Base-by-base conservation (phyloP, 768 basidiomycete species). In the Russula vinacea region DNA sequence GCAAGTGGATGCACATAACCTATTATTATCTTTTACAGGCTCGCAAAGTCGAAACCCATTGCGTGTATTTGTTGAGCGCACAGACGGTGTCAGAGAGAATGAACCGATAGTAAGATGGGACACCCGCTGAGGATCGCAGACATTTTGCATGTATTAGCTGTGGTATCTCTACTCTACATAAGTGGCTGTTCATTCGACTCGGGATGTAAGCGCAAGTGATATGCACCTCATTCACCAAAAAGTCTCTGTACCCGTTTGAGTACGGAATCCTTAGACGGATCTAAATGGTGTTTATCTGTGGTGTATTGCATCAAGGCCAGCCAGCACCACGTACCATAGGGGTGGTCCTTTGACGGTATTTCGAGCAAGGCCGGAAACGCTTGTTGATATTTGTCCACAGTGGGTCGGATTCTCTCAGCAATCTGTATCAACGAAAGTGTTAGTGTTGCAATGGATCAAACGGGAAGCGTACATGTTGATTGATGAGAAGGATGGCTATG, bases 311-410 rank as follows among this genome's bases (percentile, higher is more conserved):
- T 65, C 49, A 40, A 32, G 45, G 42, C 26, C 11, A 5, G 54
- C 59, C 42, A 55, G 63, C 49, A 76, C 84, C 49, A 76, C 84
- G 63, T 59, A 96, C 96, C 95, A 71, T 98, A 98, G 40, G 96
- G 96, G 76, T 97, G 94, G 72, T 98, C 96, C 75, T 98, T 98
- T 60, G 93, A 94, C 29, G 97, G 97, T 66, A 99, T 98, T 76
- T 99, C 97, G 17, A 99, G 84, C 45, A 99, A 78, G 0, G 97
- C 94, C 24, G 97, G 97, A 79, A 99, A 99, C 0, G 96, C 87
- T 75, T 94, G 91, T 68, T 92, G 87, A 75, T 99, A 99, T 71
- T 87, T 87, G 76, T 99, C 97, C 14, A 99, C 93, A 1, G 90
- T 86, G 0, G 93, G 93, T 42, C 97, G 81, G 67, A 99, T 99